These are phyloP conservation scores for Blastobotrys malaysiensis DNA, from an alignment of 1,139 yeast species.

Conservation along the genomic window DNA sequence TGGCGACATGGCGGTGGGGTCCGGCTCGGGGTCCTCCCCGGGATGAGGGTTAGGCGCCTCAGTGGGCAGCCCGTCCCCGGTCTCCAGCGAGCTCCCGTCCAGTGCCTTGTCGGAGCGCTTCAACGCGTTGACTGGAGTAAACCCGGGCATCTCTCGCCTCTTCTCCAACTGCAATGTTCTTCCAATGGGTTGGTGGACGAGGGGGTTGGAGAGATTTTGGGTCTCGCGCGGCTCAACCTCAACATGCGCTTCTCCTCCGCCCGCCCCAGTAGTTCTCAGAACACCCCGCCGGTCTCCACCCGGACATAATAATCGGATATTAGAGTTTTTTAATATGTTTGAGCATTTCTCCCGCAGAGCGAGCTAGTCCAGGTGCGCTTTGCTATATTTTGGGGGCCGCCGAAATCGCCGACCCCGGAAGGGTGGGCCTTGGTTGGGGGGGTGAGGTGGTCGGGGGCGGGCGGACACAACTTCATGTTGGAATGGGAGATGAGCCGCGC, in stretches of 20 bases:
- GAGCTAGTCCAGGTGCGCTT: no score
- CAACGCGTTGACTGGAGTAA: conserved; percentile 19
- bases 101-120: conserved; percentile 5
- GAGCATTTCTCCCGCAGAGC: no score
- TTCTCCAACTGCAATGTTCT: background rate
- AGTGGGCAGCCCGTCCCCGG: background rate
- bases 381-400: no score
- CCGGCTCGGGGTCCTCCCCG: background rate
- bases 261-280: background rate
- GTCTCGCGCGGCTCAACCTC: conserved; percentile 1
- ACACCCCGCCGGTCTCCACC: no score
- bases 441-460: background rate
- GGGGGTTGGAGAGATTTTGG: background rate
- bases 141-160: conserved; percentile 16
- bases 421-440: background rate
- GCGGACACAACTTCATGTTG: background rate
- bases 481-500: background rate
- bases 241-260: background rate
- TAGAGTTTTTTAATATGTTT: no score
- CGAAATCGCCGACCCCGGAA: no score
- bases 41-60: background rate
- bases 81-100: conserved; percentile 1
- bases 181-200: background rate
- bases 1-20: background rate
- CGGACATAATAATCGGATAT: no score